Percentiles rank a stretch among this genome's conserved stretches.
These are phyloP conservation scores for Hymenoscyphus infarciens DNA, from an alignment of 2,329 filamentous ascomycete species.

Conservation along the genomic window DNA sequence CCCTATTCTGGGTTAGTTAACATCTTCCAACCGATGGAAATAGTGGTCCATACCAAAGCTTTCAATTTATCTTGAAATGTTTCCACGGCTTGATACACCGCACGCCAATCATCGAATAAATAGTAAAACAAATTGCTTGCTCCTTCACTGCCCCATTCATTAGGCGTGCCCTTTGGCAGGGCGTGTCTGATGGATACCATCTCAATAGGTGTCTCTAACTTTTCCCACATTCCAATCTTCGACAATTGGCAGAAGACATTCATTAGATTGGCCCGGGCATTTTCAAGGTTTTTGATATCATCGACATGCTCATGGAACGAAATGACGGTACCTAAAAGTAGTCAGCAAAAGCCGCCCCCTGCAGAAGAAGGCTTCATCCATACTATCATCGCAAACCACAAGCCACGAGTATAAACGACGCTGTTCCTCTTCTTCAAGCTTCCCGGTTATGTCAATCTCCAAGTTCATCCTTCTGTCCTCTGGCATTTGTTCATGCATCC, in stretches of 20 bases:
- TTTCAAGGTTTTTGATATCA: slow-evolving; percentile 26
- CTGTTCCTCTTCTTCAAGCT: slow-evolving; percentile 28
- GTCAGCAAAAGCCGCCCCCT: slow-evolving; percentile 7
- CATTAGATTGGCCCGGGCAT: slow-evolving; percentile 52
- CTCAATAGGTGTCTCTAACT: slow-evolving; percentile 27
- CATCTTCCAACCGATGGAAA: neutral
- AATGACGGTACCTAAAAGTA: slow-evolving; percentile 57
- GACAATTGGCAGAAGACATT: slow-evolving; percentile 61
- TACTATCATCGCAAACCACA: slow-evolving; percentile 62
- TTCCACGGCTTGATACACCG: slow-evolving; percentile 54
- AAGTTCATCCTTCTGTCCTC: neutral
- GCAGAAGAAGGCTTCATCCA: slow-evolving; percentile 17
- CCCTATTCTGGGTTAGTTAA: slow-evolving; percentile 16
- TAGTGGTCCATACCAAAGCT: slow-evolving; percentile 42
- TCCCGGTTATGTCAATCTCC: slow-evolving; percentile 33
- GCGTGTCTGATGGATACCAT: slow-evolving; percentile 33
- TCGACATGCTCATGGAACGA: slow-evolving; percentile 62
- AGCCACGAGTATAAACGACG: slow-evolving; percentile 69
- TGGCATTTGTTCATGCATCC: slow-evolving; percentile 42
- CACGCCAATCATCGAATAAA: slow-evolving; percentile 63
- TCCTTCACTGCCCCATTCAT: slow-evolving; percentile 42
- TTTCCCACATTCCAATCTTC: slow-evolving; percentile 41
- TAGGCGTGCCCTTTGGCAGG: slow-evolving; percentile 32
- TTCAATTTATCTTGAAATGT: slow-evolving; percentile 45
- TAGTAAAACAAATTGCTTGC: slow-evolving; percentile 63